Conservation (phyloP, 225 moss, liverwort and hornwort species). For the Pseudoscleropodium purum region DNA sequence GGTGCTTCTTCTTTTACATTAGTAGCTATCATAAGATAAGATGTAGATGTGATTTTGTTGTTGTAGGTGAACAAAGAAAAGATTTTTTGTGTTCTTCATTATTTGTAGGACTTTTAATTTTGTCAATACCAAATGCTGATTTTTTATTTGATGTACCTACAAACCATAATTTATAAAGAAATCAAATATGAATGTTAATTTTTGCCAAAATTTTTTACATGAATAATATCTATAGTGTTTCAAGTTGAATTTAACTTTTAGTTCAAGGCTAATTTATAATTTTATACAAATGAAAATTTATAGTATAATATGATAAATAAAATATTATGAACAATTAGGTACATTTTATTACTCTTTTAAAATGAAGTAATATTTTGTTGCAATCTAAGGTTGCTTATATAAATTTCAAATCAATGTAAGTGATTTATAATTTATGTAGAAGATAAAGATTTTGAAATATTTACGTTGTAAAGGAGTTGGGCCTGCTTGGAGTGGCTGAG, state of each 20-base stretch:
- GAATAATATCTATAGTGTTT: no score
- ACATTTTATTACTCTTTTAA: not conserved
- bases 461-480: constrained; percentile 5
- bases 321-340: no score
- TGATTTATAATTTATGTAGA: not conserved
- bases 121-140: not conserved
- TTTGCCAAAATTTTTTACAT: not conserved
- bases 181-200: not conserved
- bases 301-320: not conserved
- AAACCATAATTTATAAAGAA: not conserved
- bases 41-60: not conserved
- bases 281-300: not conserved
- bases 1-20: not conserved
- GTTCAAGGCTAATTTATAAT: not conserved
- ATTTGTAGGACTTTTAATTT: not conserved
- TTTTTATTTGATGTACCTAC: not conserved
- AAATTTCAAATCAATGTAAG: not conserved
- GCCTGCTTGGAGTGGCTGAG: constrained; percentile 10
- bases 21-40: not conserved
- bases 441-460: not conserved
- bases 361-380: not conserved
- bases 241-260: not conserved
- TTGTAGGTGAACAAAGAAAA: not conserved
- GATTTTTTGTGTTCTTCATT: not conserved
- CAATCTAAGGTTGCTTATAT: not conserved